A percentile compares a stretch with the other conserved stretches of the same genome.
phyloP scores from a whole-genome alignment of 1,284 basidiomycete species.

The Ceratobasidium sp. region DNA sequence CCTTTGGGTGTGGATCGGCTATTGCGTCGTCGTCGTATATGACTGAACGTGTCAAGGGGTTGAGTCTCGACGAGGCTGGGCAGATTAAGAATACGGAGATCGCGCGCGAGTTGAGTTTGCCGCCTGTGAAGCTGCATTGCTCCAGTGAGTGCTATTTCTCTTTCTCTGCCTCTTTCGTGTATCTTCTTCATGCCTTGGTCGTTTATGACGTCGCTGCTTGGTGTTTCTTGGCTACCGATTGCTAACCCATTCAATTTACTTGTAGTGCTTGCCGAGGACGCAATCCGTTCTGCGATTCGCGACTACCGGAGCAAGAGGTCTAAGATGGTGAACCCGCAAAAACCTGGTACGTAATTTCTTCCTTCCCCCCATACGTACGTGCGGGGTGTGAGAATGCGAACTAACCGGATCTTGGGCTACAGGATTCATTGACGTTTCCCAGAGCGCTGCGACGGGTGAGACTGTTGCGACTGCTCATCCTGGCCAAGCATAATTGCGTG shows the following conservation, averaged over 20 bases:
- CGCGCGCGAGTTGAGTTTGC: conserved; percentile 94
- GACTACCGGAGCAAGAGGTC: conserved; percentile 88
- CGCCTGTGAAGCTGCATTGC: conserved; percentile 95
- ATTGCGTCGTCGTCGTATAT: conserved; percentile 97
- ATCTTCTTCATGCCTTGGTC: conserved; percentile 65
- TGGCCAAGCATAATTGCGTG: conserved; percentile 55
- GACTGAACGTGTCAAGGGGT: conserved; percentile 97
- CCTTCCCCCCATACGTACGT: neutral
- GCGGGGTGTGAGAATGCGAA: neutral
- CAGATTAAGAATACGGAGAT: conserved; percentile 99
- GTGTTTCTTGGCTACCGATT: too few species aligned
- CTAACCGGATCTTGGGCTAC: conserved; percentile 43
- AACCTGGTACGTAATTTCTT: conserved; percentile 54
- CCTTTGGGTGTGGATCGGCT: conserved; percentile 96
- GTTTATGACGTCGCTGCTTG: conserved; percentile 23
- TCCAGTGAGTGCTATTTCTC: too few species aligned
- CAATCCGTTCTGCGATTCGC: conserved; percentile 94
- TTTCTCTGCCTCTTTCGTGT: too few species aligned
- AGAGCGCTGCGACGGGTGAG: conserved; percentile 74
- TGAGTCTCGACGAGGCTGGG: conserved; percentile 93
- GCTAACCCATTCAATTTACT: conserved; percentile 48
- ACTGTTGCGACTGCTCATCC: conserved; percentile 76
- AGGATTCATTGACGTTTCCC: conserved; percentile 83
- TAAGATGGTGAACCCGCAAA: conserved; percentile 65
- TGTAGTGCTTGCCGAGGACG: conserved; percentile 95